Evolutionary conservation across 2,329 filamentous ascomycete genomes (phyloP).

Genomic region (Ophiocordyceps camponoti-floridani): DNA sequence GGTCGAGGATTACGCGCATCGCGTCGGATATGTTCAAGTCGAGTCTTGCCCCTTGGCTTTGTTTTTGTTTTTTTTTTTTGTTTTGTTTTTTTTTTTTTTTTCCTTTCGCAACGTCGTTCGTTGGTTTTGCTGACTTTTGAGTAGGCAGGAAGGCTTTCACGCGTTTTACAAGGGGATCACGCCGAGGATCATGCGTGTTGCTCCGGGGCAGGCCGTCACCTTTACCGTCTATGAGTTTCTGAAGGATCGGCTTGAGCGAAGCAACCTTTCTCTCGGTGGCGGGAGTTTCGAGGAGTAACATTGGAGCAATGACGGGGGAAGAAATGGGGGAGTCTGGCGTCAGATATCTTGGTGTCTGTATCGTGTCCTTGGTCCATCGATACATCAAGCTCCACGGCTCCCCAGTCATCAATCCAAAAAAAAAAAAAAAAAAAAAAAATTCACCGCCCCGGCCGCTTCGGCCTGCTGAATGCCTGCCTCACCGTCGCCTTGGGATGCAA

Average conservation of each 20-base stretch:
- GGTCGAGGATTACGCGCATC: slow-evolving; percentile 63
- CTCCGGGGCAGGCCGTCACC: slow-evolving; percentile 74
- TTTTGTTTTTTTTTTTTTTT: too few species aligned
- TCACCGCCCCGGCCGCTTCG: slow-evolving; percentile 59
- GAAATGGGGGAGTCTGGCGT: background rate
- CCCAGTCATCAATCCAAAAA: too few species aligned
- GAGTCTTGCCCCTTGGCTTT: too few species aligned
- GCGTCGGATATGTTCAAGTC: slow-evolving; percentile 70
- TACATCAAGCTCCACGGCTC: too few species aligned
- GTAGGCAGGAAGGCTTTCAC: slow-evolving; percentile 72
- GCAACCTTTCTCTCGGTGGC: slow-evolving; percentile 38
- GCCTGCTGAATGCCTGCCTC: slow-evolving; percentile 55
- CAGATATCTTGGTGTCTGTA: background rate
- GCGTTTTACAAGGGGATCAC: slow-evolving; percentile 99
- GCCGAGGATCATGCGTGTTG: slow-evolving; percentile 90
- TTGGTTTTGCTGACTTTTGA: background rate
- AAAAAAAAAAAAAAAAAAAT: too few species aligned
- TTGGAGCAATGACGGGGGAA: too few species aligned
- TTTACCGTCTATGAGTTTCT: slow-evolving; percentile 66
- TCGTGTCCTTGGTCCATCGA: background rate
- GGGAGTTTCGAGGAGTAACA: slow-evolving; percentile 48
- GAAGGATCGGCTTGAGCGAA: slow-evolving; percentile 54
- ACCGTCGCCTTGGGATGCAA: slow-evolving; percentile 48
- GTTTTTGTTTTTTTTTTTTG: too few species aligned
- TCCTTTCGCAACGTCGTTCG: too few species aligned